A percentile compares a stretch with the other conserved stretches of the same genome.
These are phyloP conservation scores for Neurospora pannonica DNA, from an alignment of 495 filamentous ascomycete species.

Conservation along the genomic window DNA sequence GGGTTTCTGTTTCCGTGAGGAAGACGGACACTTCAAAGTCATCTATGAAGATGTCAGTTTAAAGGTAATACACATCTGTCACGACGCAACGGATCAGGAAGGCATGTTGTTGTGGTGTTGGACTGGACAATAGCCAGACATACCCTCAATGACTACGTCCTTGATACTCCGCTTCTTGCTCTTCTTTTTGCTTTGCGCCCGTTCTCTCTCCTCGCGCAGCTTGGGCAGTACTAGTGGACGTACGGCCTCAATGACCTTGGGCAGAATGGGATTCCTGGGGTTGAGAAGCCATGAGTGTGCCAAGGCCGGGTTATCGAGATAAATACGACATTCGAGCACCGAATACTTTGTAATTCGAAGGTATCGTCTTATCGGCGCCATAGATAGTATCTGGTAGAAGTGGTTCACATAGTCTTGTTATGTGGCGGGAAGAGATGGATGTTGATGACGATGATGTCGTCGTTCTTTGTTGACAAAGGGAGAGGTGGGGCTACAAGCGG, in stretches of 20 bases:
- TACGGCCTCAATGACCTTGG: slow-evolving; percentile 71
- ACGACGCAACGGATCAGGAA: background rate
- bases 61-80: background rate
- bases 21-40: slow-evolving; percentile 94
- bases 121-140: slow-evolving; percentile 1
- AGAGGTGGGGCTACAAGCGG: background rate
- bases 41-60: slow-evolving; percentile 41
- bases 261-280: slow-evolving; percentile 60
- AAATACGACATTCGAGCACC: slow-evolving; percentile 89
- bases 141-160: slow-evolving; percentile 79
- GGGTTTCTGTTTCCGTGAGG: slow-evolving; percentile 76
- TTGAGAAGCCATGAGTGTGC: slow-evolving; percentile 72
- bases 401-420: background rate
- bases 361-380: slow-evolving; percentile 78
- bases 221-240: slow-evolving; percentile 82
- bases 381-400: slow-evolving; percentile 20
- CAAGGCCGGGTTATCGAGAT: slow-evolving; percentile 81
- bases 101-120: background rate
- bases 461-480: background rate
- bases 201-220: slow-evolving; percentile 76
- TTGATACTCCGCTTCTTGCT: slow-evolving; percentile 68
- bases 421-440: background rate
- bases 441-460: background rate
- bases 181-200: slow-evolving; percentile 45
- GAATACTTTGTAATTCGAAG: slow-evolving; percentile 80